These are phyloP conservation scores for Coffea humblotiana DNA, from an alignment of 305 asterid genomes.

Conservation along the genomic window DNA sequence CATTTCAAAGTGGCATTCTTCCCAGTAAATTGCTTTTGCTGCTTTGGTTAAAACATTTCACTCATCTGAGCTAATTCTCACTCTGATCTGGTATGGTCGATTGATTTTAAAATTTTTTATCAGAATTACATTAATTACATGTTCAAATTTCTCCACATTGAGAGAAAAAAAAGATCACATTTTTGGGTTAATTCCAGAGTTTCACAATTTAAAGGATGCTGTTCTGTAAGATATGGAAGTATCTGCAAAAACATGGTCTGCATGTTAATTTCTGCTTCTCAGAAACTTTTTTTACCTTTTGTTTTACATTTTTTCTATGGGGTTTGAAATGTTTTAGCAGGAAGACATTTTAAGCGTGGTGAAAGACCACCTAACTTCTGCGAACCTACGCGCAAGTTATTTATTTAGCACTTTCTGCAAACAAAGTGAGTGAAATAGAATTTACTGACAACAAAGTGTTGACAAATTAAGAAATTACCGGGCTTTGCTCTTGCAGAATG, in stretches of 20 bases:
- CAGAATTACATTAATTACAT: background rate
- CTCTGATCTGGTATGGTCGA: background rate
- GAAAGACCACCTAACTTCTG: constrained; percentile 5
- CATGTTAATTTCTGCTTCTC: constrained; percentile 11
- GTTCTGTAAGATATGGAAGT: background rate
- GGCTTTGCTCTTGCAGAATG: constrained; percentile 44
- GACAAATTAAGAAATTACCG: constrained; percentile 34
- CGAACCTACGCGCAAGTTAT: background rate
- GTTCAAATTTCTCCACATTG: background rate
- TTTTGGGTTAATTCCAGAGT: background rate
- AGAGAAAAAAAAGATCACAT: background rate
- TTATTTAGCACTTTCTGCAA: background rate
- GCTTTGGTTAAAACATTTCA: background rate
- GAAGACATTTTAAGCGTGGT: background rate
- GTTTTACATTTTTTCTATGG: background rate
- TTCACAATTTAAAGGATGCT: background rate
- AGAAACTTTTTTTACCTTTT: background rate
- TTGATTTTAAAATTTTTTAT: too few relatives aligned
- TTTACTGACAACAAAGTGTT: background rate
- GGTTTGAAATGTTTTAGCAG: constrained; percentile 5
- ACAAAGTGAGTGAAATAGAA: background rate
- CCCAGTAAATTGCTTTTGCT: background rate
- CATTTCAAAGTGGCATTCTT: background rate
- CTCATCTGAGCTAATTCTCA: background rate
- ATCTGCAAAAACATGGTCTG: constrained; percentile 3